Percentiles rank a stretch among this genome's conserved stretches.
These are phyloP conservation scores for Wickerhamiella galacta DNA, from an alignment of 805 yeast species.

Conservation along the genomic window DNA sequence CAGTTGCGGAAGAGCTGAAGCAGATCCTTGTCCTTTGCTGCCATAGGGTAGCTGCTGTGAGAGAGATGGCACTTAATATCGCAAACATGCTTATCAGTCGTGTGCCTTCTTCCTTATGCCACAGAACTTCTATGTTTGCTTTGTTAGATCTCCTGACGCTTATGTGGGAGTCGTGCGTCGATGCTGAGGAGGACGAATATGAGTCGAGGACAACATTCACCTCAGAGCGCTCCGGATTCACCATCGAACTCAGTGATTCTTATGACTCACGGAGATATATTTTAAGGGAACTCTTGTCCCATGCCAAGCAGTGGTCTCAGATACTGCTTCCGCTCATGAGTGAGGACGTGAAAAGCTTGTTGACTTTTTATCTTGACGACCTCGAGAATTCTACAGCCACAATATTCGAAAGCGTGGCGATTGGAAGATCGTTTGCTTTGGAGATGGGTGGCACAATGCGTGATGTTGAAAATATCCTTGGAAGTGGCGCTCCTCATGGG, in stretches of 20 bases:
- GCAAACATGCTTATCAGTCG: constrained; percentile 48
- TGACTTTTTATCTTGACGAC: constrained; percentile 50
- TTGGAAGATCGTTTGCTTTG: constrained; percentile 80
- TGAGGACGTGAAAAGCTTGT: constrained; percentile 59
- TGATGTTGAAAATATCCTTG: constrained; percentile 2
- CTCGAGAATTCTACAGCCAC: constrained; percentile 23
- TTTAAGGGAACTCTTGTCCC: constrained; percentile 37
- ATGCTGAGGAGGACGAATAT: constrained; percentile 69
- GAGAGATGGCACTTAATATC: constrained; percentile 62
- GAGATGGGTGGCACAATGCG: constrained; percentile 62
- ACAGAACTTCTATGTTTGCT: constrained; percentile 53
- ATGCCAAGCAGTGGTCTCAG: constrained; percentile 53
- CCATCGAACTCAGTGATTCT: constrained; percentile 52
- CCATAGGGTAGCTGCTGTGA: constrained; percentile 58
- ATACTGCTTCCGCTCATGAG: constrained; percentile 40
- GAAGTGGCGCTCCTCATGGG: background rate
- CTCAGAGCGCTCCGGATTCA: constrained; percentile 30
- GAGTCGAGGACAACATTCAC: constrained; percentile 61
- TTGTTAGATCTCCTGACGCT: constrained; percentile 65
- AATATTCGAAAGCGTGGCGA: constrained; percentile 34
- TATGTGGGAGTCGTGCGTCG: constrained; percentile 62
- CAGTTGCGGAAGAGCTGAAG: constrained; percentile 52
- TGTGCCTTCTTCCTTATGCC: constrained; percentile 68
- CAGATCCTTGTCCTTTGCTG: constrained; percentile 54
- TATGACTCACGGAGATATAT: constrained; percentile 60